Base-by-base conservation (phyloP, 2,329 filamentous ascomycete species). In the Pyrenochaeta sp. region DNA sequence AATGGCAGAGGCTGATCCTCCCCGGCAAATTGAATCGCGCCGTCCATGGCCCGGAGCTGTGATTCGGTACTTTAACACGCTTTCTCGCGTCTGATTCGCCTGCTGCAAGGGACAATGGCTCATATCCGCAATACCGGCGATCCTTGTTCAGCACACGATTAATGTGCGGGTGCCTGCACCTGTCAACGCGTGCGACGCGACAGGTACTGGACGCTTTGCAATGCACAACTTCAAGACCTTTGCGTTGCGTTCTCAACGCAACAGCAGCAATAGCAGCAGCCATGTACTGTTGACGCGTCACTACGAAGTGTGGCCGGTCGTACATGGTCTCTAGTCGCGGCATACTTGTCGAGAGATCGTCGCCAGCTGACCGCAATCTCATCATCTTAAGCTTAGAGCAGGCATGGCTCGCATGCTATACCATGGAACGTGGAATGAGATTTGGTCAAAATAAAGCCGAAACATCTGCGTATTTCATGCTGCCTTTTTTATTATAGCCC, bases 31-130 rank as follows among this genome's bases (percentile, higher is more conserved):
- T 58, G 48, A 43, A 53, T 52, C 37, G 25, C 60, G 52, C 50
- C 52, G 42, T 39, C n/a, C 24, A 30, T 24, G 7, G 57, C 53
- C 44, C 13, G 30, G 10, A n/a, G 13, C 27, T 51, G 27, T 64
- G 49, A 62, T 64, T 62, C 43, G 56, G 15, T 50, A 36, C 47
- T 52, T 49, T 39, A 12, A 40, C 30, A 44, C 44, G 22, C 56
- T 40, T 53, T 37, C 34, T 32, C 50, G 34, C 43, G 48, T 50
- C 39, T 42, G 47, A 61, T 56, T 56, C 55, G 39, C 44, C 27
- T 50, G 44, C 58, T 62, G 64, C 61, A 64, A 66, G 63, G 63
- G 54, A 55, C 55, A 44, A 50, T 27, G 49, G 44, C 47, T 56
- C 44, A 44, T 45, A 30, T 50, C 45, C 52, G 54, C 50, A 34